Percentiles rank a stretch among this genome's conserved stretches.
Conservation (phyloP, 2,329 filamentous ascomycete species). For the Leptographium lundbergii region DNA sequence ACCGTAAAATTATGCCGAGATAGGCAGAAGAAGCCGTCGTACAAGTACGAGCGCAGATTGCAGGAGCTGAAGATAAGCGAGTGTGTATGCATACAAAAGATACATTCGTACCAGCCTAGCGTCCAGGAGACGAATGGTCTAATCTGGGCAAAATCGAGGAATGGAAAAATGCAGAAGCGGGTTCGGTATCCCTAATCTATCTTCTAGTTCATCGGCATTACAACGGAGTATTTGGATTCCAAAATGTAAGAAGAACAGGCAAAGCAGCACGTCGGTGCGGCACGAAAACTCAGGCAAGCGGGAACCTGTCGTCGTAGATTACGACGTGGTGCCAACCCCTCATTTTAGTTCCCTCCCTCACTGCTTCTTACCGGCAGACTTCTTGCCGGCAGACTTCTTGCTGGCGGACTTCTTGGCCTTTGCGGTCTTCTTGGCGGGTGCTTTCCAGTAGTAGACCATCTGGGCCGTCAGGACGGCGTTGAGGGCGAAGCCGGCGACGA, state of each 20-base stretch:
- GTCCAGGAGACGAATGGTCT: neutral
- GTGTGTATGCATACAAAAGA: neutral
- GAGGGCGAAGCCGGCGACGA: slow-evolving; percentile 80
- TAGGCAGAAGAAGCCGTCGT: neutral
- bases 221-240: neutral
- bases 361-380: neutral
- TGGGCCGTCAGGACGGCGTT: slow-evolving; percentile 79
- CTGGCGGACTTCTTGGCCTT: slow-evolving; percentile 16
- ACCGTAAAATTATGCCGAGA: neutral
- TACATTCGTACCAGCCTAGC: neutral
- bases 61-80: neutral
- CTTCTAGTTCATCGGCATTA: neutral
- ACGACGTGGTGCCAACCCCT: neutral
- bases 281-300: neutral
- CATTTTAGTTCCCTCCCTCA: neutral
- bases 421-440: slow-evolving; percentile 14
- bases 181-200: neutral
- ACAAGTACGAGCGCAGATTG: neutral
- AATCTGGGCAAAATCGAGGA: no score
- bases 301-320: neutral
- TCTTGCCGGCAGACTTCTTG: neutral
- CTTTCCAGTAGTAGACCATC: slow-evolving; percentile 95
- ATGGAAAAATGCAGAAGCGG: neutral
- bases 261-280: neutral
- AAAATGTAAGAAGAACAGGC: neutral